Base-by-base conservation (phyloP, 805 yeast genomes). In the Barnettozyma sp. region DNA sequence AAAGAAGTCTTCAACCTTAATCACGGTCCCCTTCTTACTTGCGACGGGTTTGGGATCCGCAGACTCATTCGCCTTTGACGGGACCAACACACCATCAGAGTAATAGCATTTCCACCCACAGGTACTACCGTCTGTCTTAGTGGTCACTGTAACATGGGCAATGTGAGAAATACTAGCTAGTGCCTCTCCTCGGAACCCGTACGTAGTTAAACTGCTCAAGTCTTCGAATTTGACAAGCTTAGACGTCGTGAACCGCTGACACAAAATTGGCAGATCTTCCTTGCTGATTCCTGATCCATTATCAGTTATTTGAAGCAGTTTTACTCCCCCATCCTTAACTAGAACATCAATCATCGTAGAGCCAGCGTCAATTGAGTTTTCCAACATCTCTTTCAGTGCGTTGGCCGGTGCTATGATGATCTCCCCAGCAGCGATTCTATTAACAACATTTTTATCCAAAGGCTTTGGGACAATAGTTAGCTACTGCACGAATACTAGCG, bases 131-230 rank as follows among this genome's bases (percentile, higher is more conserved):
- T 45, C 50, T 0, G 82, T 75, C 57, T 83, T 87, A 0, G 97
- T 84, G 2, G 78, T 69, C 6, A 92, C 94, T 0, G 85, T 69
- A 2, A 92, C 62, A 39, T 87, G 80, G 0, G 97, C 70, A 15
- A 92, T 80, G 52, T 90, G 96, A 0, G 96, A 86, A 7, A 92
- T 88, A 53, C 92, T 79, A 2, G 97, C 96, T 33, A 92, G 64
- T 0, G 98, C 98, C 58, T 92, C 98, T 12, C 98, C 98, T 37
- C 98, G 68, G 55, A 92, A 92, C 5, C 98, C 98, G 56, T 86
- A 86, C 0, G 97, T 88, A 16, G 71, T 63, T 17, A 92, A 73
- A 4, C 68, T 56, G 33, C 65, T 63, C 39, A 92, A 67, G 55
- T 92, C 98, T 34, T 83, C 90, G 54, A 82, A 90, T 7, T 60